Evolutionary conservation across 768 basidiomycete genomes (phyloP).

Genomic region (Suillus sp.): DNA sequence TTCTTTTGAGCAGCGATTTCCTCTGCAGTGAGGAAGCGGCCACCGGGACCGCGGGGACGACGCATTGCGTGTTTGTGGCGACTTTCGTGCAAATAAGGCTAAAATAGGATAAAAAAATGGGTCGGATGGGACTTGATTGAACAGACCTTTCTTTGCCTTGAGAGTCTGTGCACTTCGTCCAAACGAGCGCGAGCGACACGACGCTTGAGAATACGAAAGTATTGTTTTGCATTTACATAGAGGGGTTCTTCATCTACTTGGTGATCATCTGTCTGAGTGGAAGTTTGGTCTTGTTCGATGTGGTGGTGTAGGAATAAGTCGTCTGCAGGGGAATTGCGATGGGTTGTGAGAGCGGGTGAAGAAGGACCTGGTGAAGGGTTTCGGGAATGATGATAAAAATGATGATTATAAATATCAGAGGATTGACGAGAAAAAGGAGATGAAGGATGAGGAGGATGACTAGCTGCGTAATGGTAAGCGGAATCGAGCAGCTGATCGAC

Average conservation of each 20-base stretch:
- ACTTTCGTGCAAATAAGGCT: conserved; percentile 99
- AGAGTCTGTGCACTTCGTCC: conserved; percentile 92
- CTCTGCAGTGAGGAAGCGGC: conserved; percentile 94
- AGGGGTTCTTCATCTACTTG: conserved; percentile 92
- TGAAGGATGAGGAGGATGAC: conserved; percentile 23
- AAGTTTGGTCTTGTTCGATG: conserved; percentile 17
- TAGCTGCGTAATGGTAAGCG: conserved; percentile 39
- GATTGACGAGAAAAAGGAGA: conserved; percentile 24
- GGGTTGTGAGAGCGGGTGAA: conserved; percentile 29
- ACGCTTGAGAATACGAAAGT: conserved; percentile 96
- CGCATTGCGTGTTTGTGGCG: conserved; percentile 98
- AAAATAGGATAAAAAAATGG: conserved; percentile 14
- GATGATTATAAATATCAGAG: conserved; percentile 24
- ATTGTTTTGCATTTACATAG: conserved; percentile 99
- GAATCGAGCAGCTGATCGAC: conserved; percentile 65
- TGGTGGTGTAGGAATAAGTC: conserved; percentile 37
- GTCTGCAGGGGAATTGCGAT: conserved; percentile 29
- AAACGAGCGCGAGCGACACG: conserved; percentile 87
- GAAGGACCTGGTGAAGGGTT: conserved; percentile 36
- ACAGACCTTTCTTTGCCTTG: conserved; percentile 86
- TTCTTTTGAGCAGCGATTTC: conserved; percentile 87
- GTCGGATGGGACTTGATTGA: conserved; percentile 2
- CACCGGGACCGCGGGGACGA: conserved; percentile 94
- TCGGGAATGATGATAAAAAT: conserved; percentile 29
- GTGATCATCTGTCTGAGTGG: conserved; percentile 32